phyloP scores from a whole-genome alignment of 805 yeast genomes.

The Cyberlindnera petersonii region DNA sequence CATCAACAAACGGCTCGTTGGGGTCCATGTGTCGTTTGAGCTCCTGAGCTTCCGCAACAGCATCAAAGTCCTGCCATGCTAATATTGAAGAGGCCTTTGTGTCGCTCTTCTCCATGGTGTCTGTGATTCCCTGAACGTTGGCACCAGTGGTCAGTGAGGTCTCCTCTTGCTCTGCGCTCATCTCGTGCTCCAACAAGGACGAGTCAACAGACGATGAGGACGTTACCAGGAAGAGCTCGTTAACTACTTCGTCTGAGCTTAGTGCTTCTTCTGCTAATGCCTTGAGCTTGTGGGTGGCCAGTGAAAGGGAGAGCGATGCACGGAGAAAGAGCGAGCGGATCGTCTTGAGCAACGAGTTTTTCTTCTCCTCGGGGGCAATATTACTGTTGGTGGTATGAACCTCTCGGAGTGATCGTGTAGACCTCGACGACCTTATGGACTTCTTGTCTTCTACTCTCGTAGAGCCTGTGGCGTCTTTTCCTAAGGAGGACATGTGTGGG shows the following conservation, averaged over 20 bases:
- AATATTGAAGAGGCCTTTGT: slow-evolving; percentile 5
- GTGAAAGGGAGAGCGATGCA: slow-evolving; percentile 37
- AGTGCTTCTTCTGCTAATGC: slow-evolving; percentile 46
- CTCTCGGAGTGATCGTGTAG: slow-evolving; percentile 11
- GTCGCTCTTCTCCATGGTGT: slow-evolving; percentile 17
- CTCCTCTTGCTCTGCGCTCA: slow-evolving; percentile 12
- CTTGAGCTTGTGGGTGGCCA: slow-evolving; percentile 33
- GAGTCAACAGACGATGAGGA: slow-evolving; percentile 31
- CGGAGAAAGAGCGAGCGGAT: slow-evolving; percentile 34
- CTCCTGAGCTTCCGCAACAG: slow-evolving; percentile 26
- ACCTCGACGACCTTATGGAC: slow-evolving; percentile 8
- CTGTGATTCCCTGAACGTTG: slow-evolving; percentile 20
- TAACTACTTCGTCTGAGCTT: slow-evolving; percentile 45
- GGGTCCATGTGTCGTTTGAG: slow-evolving; percentile 6
- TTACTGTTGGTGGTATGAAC: slow-evolving; percentile 1
- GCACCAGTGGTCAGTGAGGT: slow-evolving; percentile 13
- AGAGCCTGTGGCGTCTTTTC: background rate
- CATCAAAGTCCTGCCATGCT: slow-evolving; percentile 28
- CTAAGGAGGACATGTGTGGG: too few species aligned
- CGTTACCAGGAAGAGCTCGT: slow-evolving; percentile 44
- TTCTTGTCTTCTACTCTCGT: slow-evolving; percentile 4
- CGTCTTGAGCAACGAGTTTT: slow-evolving; percentile 15
- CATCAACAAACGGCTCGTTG: slow-evolving; percentile 42
- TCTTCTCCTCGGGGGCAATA: slow-evolving; percentile 4
- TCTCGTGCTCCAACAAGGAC: slow-evolving; percentile 27